These are phyloP conservation scores for Moesziomyces aphidis DNA, from an alignment of 1,284 basidiomycete genomes.

Conservation along the genomic window DNA sequence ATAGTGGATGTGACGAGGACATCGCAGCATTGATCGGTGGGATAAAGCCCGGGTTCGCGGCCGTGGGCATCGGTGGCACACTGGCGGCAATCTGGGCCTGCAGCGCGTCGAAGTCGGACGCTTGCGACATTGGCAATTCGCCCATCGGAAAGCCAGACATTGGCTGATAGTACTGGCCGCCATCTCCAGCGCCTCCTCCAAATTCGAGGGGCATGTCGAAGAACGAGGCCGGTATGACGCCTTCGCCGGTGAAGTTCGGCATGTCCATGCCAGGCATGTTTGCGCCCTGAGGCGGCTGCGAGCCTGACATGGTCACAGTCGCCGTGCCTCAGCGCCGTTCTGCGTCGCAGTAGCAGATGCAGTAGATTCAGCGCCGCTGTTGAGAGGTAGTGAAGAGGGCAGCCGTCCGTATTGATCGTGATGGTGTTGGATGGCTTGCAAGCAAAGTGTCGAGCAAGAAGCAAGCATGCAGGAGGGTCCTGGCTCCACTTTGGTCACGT, in stretches of 20 bases:
- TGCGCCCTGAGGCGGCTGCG: conserved; percentile 13
- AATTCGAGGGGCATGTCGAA: conserved; percentile 46
- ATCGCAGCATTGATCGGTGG: background rate
- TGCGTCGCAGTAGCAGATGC: background rate
- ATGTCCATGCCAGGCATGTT: conserved; percentile 7
- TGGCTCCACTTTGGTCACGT: background rate
- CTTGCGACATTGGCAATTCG: conserved; percentile 11
- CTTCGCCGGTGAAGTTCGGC: conserved; percentile 14
- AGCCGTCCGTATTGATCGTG: background rate
- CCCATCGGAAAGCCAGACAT: conserved; percentile 16
- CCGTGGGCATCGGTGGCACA: conserved; percentile 11
- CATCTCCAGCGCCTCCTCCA: conserved; percentile 6
- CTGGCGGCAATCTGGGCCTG: conserved; percentile 26
- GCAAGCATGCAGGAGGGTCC: background rate
- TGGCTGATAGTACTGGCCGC: conserved; percentile 18
- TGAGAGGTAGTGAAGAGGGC: background rate
- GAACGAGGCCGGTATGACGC: conserved; percentile 39
- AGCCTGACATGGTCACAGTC: conserved; percentile 13
- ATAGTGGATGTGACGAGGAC: conserved; percentile 1
- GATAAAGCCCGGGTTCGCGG: conserved; percentile 1
- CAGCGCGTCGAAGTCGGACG: conserved; percentile 28
- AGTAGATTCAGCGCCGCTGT: too few relatives aligned
- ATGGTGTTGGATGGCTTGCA: background rate
- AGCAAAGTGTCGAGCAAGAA: background rate
- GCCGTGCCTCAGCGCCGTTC: background rate